A percentile compares a stretch with the other conserved stretches of the same genome.
These are phyloP conservation scores for Lunularia cruciata DNA, from an alignment of 225 moss, liverwort and hornwort genomes.

Conservation along the genomic window DNA sequence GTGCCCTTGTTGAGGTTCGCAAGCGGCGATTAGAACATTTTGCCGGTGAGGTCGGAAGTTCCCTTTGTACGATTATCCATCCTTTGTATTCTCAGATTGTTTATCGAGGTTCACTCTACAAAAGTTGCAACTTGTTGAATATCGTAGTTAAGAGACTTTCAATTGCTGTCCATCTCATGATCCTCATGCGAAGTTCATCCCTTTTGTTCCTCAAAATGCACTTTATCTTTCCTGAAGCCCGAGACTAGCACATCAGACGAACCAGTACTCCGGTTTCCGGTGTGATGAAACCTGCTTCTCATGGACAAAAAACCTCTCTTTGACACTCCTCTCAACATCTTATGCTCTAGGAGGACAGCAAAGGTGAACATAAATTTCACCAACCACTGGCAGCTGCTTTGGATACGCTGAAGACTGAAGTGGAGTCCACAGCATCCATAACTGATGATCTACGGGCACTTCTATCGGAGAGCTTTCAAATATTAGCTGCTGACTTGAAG, in stretches of 20 bases:
- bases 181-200: no score
- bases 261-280: background rate
- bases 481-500: slow-evolving; percentile 35
- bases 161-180: no score
- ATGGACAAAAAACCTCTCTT: background rate
- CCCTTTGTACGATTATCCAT: no score
- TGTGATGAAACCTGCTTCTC: background rate
- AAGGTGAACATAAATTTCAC: slow-evolving; percentile 23
- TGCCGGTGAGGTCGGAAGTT: no score
- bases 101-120: no score
- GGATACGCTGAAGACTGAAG: slow-evolving; percentile 40
- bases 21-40: no score
- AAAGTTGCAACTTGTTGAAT: no score
- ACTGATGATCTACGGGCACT: slow-evolving; percentile 37
- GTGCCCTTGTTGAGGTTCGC: no score
- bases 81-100: no score
- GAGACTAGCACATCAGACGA: background rate
- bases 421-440: slow-evolving; percentile 37
- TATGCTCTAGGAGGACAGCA: slow-evolving; percentile 33
- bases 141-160: no score
- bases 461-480: slow-evolving; percentile 37
- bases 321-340: slow-evolving; percentile 15
- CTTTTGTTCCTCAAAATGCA: no score
- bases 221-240: no score
- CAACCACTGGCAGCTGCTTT: slow-evolving; percentile 36